phyloP scores from a whole-genome alignment of 352 stramenopile species.

The Pilasporangium apinafurcum region DNA sequence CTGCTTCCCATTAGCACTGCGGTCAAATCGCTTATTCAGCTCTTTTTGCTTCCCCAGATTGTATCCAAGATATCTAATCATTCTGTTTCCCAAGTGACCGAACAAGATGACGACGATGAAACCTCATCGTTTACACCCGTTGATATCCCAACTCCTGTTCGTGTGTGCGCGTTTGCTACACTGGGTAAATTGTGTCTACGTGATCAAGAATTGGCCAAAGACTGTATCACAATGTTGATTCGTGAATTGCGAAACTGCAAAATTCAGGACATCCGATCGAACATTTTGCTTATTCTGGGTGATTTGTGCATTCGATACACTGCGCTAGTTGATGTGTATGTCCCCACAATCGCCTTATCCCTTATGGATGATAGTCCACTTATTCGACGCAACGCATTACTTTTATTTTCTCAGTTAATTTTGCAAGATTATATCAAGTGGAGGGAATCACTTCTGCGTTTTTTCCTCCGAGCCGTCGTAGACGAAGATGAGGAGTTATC shows the following conservation, averaged over 20 bases:
- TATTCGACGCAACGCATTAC: constrained; percentile 92
- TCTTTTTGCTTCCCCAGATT: constrained; percentile 72
- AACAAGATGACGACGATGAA: constrained; percentile 19
- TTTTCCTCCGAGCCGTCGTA: constrained; percentile 93
- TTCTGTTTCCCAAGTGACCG: constrained; percentile 4
- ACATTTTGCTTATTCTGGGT: constrained; percentile 94
- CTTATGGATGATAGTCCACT: constrained; percentile 84
- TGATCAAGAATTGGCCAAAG: constrained; percentile 91
- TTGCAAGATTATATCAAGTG: constrained; percentile 99
- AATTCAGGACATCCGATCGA: constrained; percentile 91
- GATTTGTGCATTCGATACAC: constrained; percentile 97
- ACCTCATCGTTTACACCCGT: constrained; percentile 12
- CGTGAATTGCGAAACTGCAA: constrained; percentile 86
- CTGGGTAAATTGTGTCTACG: constrained; percentile 95
- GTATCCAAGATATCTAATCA: constrained; percentile 12
- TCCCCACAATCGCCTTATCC: constrained; percentile 94
- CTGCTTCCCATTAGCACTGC: constrained; percentile 42
- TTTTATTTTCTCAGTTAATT: constrained; percentile 94
- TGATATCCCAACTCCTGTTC: constrained; percentile 64
- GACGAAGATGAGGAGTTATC: constrained; percentile 92
- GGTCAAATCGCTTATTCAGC: constrained; percentile 61
- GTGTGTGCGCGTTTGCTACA: constrained; percentile 92
- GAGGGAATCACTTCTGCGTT: constrained; percentile 92
- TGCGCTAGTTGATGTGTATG: constrained; percentile 92
- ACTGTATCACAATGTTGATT: constrained; percentile 93